Evolutionary conservation across 495 filamentous ascomycete genomes (phyloP).

Genomic region (Lophiostoma macrostomum): DNA sequence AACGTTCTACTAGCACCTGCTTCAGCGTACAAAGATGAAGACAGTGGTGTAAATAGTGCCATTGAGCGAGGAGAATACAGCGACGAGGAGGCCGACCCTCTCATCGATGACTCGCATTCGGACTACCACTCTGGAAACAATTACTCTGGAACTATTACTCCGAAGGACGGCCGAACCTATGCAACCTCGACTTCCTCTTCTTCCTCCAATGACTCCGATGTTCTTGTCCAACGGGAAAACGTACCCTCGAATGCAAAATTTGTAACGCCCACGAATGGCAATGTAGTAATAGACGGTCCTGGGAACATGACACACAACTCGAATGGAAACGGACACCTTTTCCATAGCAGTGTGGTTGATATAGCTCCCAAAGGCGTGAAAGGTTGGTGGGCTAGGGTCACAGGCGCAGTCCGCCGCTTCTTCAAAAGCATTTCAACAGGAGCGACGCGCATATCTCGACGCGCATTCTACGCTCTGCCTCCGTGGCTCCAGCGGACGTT

Average conservation of each 20-base stretch:
- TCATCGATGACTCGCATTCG: conserved; percentile 31
- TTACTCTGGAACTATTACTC: conserved; percentile 30
- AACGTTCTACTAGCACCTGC: conserved; percentile 83
- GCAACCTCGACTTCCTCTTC: conserved; percentile 16
- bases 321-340: conserved; percentile 17
- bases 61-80: conserved; percentile 69
- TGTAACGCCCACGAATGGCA: conserved; percentile 48
- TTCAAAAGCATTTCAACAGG: conserved; percentile 4
- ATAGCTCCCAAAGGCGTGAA: conserved; percentile 22
- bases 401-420: not conserved
- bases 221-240: conserved; percentile 29
- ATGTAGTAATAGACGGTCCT: conserved; percentile 33
- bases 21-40: conserved; percentile 62
- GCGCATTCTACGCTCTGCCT: conserved; percentile 55
- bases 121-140: conserved; percentile 32
- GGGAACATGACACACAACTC: conserved; percentile 24
- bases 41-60: conserved; percentile 44
- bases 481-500: conserved; percentile 54
- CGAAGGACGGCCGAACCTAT: conserved; percentile 21
- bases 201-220: conserved; percentile 30
- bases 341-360: conserved; percentile 10
- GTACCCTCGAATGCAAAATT: conserved; percentile 38
- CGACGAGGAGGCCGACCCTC: conserved; percentile 48
- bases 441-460: conserved; percentile 13
- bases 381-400: conserved; percentile 25